Percentiles rank a stretch among this genome's conserved stretches.
These are phyloP conservation scores for Euphrasia arctica DNA, from an alignment of 305 asterid species.

Conservation along the genomic window DNA sequence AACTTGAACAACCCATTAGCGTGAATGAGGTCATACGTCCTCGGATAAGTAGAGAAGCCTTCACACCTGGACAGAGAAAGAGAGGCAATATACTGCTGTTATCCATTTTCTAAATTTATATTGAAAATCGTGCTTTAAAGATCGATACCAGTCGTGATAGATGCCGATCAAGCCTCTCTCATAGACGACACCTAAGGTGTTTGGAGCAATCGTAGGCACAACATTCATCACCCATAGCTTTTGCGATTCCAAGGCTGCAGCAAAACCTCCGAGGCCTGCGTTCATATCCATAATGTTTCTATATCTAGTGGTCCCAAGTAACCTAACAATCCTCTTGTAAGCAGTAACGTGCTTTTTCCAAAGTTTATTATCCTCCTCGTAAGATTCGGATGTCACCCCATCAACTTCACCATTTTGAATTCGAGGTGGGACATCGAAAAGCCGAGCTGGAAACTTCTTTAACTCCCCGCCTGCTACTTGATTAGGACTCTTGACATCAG, in stretches of 20 bases:
- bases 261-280: constrained; percentile 89
- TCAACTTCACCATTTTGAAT: constrained; percentile 59
- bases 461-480: constrained; percentile 65
- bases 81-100: background rate
- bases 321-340: constrained; percentile 53
- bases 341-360: constrained; percentile 70
- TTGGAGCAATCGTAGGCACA: constrained; percentile 71
- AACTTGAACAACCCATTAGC: constrained; percentile 67
- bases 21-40: constrained; percentile 88
- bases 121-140: constrained; percentile 3
- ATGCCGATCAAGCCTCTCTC: constrained; percentile 93
- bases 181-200: constrained; percentile 64
- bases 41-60: constrained; percentile 93
- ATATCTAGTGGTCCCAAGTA: constrained; percentile 70
- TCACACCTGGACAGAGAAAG: constrained; percentile 60
- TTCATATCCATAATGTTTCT: constrained; percentile 95
- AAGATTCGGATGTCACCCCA: constrained; percentile 64
- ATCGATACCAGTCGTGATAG: constrained; percentile 77
- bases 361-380: constrained; percentile 58
- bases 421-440: constrained; percentile 73
- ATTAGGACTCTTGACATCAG: constrained; percentile 10
- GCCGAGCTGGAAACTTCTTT: constrained; percentile 79
- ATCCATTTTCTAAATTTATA: background rate
- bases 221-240: constrained; percentile 93
- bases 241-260: constrained; percentile 76